Conservation (phyloP, 345 rosid species). For the Populus alba region DNA sequence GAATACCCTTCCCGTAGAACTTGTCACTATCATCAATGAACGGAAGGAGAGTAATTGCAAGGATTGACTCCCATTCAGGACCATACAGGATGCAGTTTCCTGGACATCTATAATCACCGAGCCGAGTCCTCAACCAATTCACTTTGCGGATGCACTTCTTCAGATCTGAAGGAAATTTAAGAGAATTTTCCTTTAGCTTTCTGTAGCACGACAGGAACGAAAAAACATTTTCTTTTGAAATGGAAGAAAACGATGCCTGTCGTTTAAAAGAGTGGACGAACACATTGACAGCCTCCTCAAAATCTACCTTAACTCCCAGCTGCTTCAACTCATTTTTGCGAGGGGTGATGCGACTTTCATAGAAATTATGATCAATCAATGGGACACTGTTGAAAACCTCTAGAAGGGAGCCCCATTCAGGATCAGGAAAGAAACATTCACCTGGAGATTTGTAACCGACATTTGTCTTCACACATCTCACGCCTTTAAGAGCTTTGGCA, state of each 20-base stretch:
- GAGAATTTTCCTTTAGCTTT: conserved; percentile 19
- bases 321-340: conserved; percentile 42
- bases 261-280: conserved; percentile 38
- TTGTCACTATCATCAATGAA: conserved; percentile 48
- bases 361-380: conserved; percentile 36
- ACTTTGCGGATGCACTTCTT: conserved; percentile 32
- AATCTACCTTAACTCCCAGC: conserved; percentile 45
- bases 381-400: conserved; percentile 48
- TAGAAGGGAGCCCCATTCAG: conserved; percentile 54
- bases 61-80: conserved; percentile 51
- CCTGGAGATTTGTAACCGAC: conserved; percentile 43
- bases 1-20: conserved; percentile 46
- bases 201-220: conserved; percentile 51
- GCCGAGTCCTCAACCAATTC: conserved; percentile 57
- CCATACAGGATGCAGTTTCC: conserved; percentile 51
- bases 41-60: conserved; percentile 51
- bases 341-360: conserved; percentile 26
- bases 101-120: conserved; percentile 52
- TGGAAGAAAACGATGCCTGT: conserved; percentile 24
- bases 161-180: conserved; percentile 28
- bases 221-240: conserved; percentile 31
- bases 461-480: conserved; percentile 49
- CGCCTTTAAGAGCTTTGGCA: conserved; percentile 18
- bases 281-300: conserved; percentile 42
- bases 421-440: conserved; percentile 54